Evolutionary conservation across 768 basidiomycete species (phyloP), one percentile per base, ranked within the genome.

Genomic region (Amanita exitialis): DNA sequence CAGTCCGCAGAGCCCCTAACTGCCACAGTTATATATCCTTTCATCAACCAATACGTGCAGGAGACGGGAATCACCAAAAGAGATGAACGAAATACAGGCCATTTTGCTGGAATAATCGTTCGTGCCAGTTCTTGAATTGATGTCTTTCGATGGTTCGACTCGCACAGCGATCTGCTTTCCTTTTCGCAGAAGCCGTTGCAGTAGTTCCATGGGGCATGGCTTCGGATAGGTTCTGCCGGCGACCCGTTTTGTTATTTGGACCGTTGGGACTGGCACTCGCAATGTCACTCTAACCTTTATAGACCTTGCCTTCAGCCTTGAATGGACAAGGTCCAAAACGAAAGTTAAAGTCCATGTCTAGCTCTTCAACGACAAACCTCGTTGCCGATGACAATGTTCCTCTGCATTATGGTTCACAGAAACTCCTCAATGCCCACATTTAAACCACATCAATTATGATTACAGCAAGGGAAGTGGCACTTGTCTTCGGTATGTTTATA

Each of bases 121-220:
- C 48, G 67, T 56, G 25, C 4, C 6, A 20, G 23, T 32, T 9
- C 15, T 9, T 25, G 8, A 1, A 23, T 16, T n/a, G 54, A 10
- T 52, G 12, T n/a, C 25, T 18, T 41, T 25, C 41, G 23, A 44
- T 35, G n/a, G 21, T n/a, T 42, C n/a, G 7, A 38, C 5, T 52
- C 28, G 34, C 44, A 25, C 50, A 75, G 73, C 69, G 72, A 62
- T 75, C 73, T 6, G 59, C 63, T 1, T 75, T 74, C 59, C 74
- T 72, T 58, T 58, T 71, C 21, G 62, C 72, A 13, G 72, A 77
- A 60, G 66, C 66, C 18, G 30, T 68, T 4, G 69, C 69, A 6
- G 71, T 73, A 15, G 62, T 75, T n/a, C 64, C 65, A 23, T 77
- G 73, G 74, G 70, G 73, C 5, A 61, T 67, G 51, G 57, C 69